A percentile compares a stretch with the other conserved stretches of the same genome.
Evolutionary conservation across 805 yeast genomes (phyloP).

Genomic region (Jamesozyma piceae): DNA sequence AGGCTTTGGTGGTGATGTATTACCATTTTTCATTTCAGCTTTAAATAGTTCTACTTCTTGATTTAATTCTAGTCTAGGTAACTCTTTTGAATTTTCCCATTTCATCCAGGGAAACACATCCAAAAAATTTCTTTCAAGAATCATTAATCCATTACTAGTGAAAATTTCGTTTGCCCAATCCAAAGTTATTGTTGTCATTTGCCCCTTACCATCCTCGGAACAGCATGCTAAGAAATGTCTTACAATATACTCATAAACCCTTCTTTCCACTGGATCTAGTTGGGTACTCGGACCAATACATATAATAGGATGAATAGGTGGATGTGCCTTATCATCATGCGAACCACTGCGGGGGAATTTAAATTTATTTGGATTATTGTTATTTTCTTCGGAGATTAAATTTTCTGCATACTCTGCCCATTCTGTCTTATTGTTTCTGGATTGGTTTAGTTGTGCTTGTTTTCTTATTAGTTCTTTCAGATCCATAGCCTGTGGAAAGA

Average conservation of each 20-base stretch:
- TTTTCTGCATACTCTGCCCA: slow-evolving; percentile 69
- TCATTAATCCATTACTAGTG: slow-evolving; percentile 62
- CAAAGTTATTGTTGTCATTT: slow-evolving; percentile 48
- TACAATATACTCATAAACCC: slow-evolving; percentile 78
- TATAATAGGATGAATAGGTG: slow-evolving; percentile 85
- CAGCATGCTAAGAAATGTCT: slow-evolving; percentile 87
- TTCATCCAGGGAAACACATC: slow-evolving; percentile 70
- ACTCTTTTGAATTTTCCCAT: slow-evolving; percentile 59
- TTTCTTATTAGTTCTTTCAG: slow-evolving; percentile 49
- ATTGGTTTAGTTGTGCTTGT: slow-evolving; percentile 35
- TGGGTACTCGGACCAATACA: slow-evolving; percentile 25
- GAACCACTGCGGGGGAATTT: slow-evolving; percentile 69
- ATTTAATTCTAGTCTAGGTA: slow-evolving; percentile 55
- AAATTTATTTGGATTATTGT: slow-evolving; percentile 34
- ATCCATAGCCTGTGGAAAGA: slow-evolving; percentile 70
- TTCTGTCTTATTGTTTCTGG: slow-evolving; percentile 52
- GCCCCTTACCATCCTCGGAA: slow-evolving; percentile 82
- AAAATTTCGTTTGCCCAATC: slow-evolving; percentile 77
- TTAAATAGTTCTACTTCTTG: slow-evolving; percentile 48
- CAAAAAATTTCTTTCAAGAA: slow-evolving; percentile 63
- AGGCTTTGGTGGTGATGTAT: slow-evolving; percentile 70
- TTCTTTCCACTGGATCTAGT: slow-evolving; percentile 37
- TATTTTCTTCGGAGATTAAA: slow-evolving; percentile 13
- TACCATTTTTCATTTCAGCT: slow-evolving; percentile 60
- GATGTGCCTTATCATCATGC: slow-evolving; percentile 92